A percentile compares a stretch with the other conserved stretches of the same genome.
phyloP scores from a whole-genome alignment of 2,329 filamentous ascomycete genomes.

The Penicillium sp. region DNA sequence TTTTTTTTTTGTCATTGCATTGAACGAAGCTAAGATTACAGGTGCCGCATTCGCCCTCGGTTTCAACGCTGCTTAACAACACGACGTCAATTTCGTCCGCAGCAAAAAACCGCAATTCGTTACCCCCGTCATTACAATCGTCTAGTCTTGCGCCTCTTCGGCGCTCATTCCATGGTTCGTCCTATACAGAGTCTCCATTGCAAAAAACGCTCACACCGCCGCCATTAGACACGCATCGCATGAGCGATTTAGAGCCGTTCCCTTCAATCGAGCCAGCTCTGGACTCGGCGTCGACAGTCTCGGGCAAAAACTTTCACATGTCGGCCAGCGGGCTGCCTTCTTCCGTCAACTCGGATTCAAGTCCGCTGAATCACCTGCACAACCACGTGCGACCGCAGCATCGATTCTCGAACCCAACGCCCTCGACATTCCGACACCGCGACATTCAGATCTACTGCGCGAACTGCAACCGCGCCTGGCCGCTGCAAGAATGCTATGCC shows the following conservation, averaged over 20 bases:
- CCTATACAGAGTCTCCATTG: slow-evolving; percentile 82
- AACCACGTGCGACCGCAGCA: slow-evolving; percentile 33
- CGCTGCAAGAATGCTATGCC: slow-evolving; percentile 79
- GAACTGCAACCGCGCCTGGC: slow-evolving; percentile 72
- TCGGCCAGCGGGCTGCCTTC: slow-evolving; percentile 62
- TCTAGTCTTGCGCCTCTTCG: slow-evolving; percentile 37
- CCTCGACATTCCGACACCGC: slow-evolving; percentile 44
- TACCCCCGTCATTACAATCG: slow-evolving; percentile 59
- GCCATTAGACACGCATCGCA: slow-evolving; percentile 53
- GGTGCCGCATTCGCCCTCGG: slow-evolving; percentile 38
- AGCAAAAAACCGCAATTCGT: slow-evolving; percentile 54
- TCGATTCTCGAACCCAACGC: slow-evolving; percentile 49
- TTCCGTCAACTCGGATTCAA: slow-evolving; percentile 66
- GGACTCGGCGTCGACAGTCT: slow-evolving; percentile 48
- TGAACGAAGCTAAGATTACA: slow-evolving; percentile 21
- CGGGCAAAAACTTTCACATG: slow-evolving; percentile 68
- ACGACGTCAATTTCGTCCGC: slow-evolving; percentile 35
- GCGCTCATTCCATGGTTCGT: slow-evolving; percentile 42
- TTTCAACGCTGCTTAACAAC: slow-evolving; percentile 35
- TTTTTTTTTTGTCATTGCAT: slow-evolving; percentile 19
- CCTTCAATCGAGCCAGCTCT: slow-evolving; percentile 81
- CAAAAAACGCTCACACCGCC: slow-evolving; percentile 89
- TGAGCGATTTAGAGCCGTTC: slow-evolving; percentile 69
- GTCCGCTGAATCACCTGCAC: slow-evolving; percentile 45
- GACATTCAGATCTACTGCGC: slow-evolving; percentile 87